Conservation (phyloP, 2,329 filamentous ascomycete genomes). For the Penicillium hordei region DNA sequence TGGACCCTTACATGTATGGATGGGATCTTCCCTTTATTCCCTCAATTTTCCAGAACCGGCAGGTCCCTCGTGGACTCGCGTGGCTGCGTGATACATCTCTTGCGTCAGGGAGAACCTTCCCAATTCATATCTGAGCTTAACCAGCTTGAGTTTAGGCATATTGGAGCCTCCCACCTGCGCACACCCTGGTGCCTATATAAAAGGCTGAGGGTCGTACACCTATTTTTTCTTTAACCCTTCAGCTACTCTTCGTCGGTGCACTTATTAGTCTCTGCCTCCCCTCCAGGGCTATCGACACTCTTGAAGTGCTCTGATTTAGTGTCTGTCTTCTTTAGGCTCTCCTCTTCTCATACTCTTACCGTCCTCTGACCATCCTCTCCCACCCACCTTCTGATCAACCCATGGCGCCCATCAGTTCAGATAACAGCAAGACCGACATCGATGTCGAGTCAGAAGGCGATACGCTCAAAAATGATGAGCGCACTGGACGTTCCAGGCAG, state of each 20-base stretch:
- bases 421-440: slow-evolving; percentile 9
- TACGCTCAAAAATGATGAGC: slow-evolving; percentile 14
- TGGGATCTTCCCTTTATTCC: slow-evolving; percentile 3
- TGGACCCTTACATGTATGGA: neutral
- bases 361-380: neutral
- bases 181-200: neutral
- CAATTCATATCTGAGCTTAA: neutral
- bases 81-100: neutral
- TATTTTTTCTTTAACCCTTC: neutral
- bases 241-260: neutral
- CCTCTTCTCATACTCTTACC: neutral
- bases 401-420: slow-evolving; percentile 15
- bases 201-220: neutral
- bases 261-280: neutral
- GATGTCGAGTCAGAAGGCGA: slow-evolving; percentile 17
- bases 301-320: neutral
- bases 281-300: neutral
- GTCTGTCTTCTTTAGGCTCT: neutral
- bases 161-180: neutral
- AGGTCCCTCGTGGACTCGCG: slow-evolving; percentile 1
- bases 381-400: neutral
- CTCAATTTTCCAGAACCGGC: neutral
- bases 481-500: slow-evolving; percentile 10
- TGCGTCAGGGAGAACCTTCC: slow-evolving; percentile 6
- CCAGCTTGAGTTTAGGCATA: neutral